Conservation (phyloP, 345 rosid genomes). For the Psidium guajava region DNA sequence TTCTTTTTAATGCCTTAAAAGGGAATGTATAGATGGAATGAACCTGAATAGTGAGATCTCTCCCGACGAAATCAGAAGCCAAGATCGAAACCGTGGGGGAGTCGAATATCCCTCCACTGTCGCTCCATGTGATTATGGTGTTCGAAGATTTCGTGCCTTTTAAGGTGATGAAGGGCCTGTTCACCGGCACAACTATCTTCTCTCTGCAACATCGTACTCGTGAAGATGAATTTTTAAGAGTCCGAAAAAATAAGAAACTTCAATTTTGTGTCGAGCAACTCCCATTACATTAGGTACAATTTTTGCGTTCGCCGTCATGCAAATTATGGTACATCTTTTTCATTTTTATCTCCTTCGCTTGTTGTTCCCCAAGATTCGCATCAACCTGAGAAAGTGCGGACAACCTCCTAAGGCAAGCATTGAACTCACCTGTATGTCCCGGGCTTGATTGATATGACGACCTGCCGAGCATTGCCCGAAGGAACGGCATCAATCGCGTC, state of each 20-base stretch:
- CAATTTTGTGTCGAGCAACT: neutral
- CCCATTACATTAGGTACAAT: neutral
- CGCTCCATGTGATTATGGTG: conserved; percentile 39
- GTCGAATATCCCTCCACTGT: conserved; percentile 31
- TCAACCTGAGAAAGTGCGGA: neutral
- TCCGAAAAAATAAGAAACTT: neutral
- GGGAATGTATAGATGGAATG: neutral
- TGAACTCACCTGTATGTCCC: conserved; percentile 47
- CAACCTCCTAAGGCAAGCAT: neutral
- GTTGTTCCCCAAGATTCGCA: neutral
- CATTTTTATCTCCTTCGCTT: neutral
- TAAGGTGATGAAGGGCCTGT: conserved; percentile 65
- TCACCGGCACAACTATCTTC: conserved; percentile 45
- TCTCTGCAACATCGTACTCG: conserved; percentile 19
- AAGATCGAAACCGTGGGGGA: conserved; percentile 45
- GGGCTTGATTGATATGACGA: conserved; percentile 54
- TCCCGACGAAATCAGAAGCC: conserved; percentile 57
- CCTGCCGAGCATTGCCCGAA: conserved; percentile 23
- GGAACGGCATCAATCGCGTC: conserved; percentile 63
- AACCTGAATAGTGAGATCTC: conserved; percentile 57
- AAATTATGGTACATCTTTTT: neutral
- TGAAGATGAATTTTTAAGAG: neutral
- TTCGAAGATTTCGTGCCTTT: conserved; percentile 42
- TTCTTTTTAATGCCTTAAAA: neutral
- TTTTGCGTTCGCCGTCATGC: neutral